A percentile compares a stretch with the other conserved stretches of the same genome.
Conservation (phyloP, 75 land plant genomes). For the Pinus tabuliformis region DNA sequence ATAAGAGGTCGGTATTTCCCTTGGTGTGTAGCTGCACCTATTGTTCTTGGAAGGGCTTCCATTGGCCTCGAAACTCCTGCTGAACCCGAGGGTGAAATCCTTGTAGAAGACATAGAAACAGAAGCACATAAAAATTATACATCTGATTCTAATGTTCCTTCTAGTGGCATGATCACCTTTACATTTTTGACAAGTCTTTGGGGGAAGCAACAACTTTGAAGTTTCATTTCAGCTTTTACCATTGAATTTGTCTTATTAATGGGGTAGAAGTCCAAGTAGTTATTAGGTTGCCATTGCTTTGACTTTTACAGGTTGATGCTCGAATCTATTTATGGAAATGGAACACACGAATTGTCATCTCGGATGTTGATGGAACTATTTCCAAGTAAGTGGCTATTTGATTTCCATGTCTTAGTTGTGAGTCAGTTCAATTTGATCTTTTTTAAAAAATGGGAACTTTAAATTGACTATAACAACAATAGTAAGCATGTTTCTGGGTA, state of each 20-base stretch:
- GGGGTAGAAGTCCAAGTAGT: background rate
- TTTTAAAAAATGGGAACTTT: background rate
- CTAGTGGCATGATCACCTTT: constrained; percentile 51
- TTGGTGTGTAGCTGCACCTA: too few species aligned
- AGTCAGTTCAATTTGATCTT: background rate
- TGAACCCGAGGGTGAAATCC: too few species aligned
- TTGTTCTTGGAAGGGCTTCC: too few species aligned
- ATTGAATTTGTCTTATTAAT: too few species aligned
- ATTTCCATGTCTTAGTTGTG: background rate
- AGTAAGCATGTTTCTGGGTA: background rate
- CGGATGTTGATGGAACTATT: constrained; percentile 99
- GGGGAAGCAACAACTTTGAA: constrained; percentile 87
- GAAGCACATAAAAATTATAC: background rate
- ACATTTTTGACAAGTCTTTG: constrained; percentile 78
- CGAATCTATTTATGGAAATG: constrained; percentile 96
- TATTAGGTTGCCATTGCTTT: too few species aligned
- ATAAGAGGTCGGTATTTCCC: too few species aligned
- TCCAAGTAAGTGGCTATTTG: constrained; percentile 56
- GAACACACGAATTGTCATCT: constrained; percentile 86
- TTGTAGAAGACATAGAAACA: background rate
- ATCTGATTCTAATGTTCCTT: too few species aligned
- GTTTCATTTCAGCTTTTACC: background rate
- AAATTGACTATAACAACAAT: background rate
- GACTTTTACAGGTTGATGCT: constrained; percentile 81
- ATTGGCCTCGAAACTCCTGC: too few species aligned